phyloP scores from a whole-genome alignment of 1,139 yeast genomes.

The Geotrichum armillariae region DNA sequence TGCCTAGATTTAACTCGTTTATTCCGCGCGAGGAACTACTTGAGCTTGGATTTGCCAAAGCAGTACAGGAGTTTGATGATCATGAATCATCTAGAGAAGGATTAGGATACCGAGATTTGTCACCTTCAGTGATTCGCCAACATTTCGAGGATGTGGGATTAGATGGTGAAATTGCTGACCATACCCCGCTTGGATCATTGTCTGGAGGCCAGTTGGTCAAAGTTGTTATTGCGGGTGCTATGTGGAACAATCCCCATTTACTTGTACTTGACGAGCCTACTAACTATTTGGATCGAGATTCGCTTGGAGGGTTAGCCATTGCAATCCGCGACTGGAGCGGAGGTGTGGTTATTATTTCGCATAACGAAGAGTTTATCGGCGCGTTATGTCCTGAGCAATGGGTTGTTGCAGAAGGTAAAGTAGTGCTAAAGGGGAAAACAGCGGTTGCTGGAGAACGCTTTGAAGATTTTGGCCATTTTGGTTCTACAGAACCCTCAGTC shows the following conservation, averaged over 20 bases:
- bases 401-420: conserved; percentile 91
- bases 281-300: conserved; percentile 95
- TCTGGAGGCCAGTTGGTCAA: conserved; percentile 98
- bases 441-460: conserved; percentile 76
- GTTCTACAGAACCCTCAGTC: conserved; percentile 33
- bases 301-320: conserved; percentile 93
- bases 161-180: conserved; percentile 98
- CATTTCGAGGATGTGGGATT: conserved; percentile 97
- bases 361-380: conserved; percentile 94
- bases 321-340: conserved; percentile 98
- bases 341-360: conserved; percentile 98
- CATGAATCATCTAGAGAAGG: conserved; percentile 99
- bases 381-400: conserved; percentile 98
- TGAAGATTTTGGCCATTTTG: conserved; percentile 60
- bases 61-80: conserved; percentile 93
- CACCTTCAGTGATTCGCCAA: conserved; percentile 89
- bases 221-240: conserved; percentile 98
- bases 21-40: conserved; percentile 79
- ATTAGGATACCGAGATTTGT: conserved; percentile 90
- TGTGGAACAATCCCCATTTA: conserved; percentile 99
- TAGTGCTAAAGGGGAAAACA: conserved; percentile 78
- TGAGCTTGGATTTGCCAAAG: conserved; percentile 81
- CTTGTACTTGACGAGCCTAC: conserved; percentile 98
- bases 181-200: conserved; percentile 92
- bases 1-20: conserved; percentile 93